phyloP scores from a whole-genome alignment of 352 stramenopile species.

The Thraustochytrium sp. region DNA sequence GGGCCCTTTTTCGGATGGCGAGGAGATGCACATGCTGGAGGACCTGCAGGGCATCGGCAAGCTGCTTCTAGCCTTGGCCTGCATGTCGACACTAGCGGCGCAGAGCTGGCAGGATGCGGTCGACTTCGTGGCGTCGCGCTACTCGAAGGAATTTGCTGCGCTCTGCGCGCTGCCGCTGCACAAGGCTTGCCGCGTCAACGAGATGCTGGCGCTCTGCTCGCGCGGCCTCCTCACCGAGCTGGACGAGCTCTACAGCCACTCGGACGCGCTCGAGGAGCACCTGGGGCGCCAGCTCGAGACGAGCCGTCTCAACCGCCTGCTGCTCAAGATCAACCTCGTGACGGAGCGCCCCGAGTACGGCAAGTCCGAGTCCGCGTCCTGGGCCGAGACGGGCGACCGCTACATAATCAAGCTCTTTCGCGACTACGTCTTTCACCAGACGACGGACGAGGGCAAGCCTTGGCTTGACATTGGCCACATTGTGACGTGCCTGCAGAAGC shows the following conservation, averaged over 20 bases:
- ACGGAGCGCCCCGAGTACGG: slow-evolving; percentile 69
- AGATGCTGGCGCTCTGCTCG: slow-evolving; percentile 53
- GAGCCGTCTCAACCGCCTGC: slow-evolving; percentile 64
- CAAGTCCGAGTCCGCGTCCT: slow-evolving; percentile 57
- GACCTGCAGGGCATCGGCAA: slow-evolving; percentile 63
- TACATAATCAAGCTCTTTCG: slow-evolving; percentile 79
- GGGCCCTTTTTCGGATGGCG: slow-evolving; percentile 63
- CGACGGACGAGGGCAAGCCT: slow-evolving; percentile 66
- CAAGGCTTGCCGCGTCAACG: slow-evolving; percentile 45
- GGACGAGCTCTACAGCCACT: slow-evolving; percentile 56
- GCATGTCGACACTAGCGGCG: slow-evolving; percentile 34
- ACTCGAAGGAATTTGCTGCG: slow-evolving; percentile 29
- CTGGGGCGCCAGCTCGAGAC: slow-evolving; percentile 69
- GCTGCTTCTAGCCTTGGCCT: slow-evolving; percentile 47
- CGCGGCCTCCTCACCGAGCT: slow-evolving; percentile 53
- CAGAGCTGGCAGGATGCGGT: slow-evolving; percentile 28
- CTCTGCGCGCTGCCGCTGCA: slow-evolving; percentile 11
- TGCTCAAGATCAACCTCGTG: slow-evolving; percentile 63
- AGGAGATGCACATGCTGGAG: slow-evolving; percentile 64
- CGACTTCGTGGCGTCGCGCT: slow-evolving; percentile 32
- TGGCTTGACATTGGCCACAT: slow-evolving; percentile 79
- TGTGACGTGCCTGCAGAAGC: slow-evolving; percentile 71
- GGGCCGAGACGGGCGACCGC: slow-evolving; percentile 71
- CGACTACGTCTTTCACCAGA: slow-evolving; percentile 82
- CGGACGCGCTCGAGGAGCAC: slow-evolving; percentile 57